phyloP scores from a whole-genome alignment of 164 flowering plant species.

The grape (Vitis vinifera) region ASM3070453v1 NC_081823.1:4090501-4091000 shows the following conservation, averaged over 20 bases:
- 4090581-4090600: background rate
- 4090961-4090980: too few species aligned
- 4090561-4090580: background rate
- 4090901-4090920: too few species aligned
- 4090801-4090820: conserved; percentile 50
- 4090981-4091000: too few species aligned
- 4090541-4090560: background rate
- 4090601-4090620: too few species aligned
- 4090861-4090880: too few species aligned
- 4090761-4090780: conserved; percentile 99
- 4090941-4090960: too few species aligned
- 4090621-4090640: conserved; percentile 50
- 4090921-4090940: too few species aligned
- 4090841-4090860: background rate
- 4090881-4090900: too few species aligned
- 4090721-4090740: conserved; percentile 87
- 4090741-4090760: conserved; percentile 97
- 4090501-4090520: too few species aligned
- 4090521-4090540: background rate
- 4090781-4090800: conserved; percentile 86
- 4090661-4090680: conserved; percentile 93
- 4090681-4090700: conserved; percentile 81
- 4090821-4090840: background rate
- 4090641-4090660: conserved; percentile 94
- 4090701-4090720: conserved; percentile 96